A percentile compares a stretch with the other conserved stretches of the same genome.
Conservation (phyloP, 768 basidiomycete species). For the Leucocoprinus birnbaumii region DNA sequence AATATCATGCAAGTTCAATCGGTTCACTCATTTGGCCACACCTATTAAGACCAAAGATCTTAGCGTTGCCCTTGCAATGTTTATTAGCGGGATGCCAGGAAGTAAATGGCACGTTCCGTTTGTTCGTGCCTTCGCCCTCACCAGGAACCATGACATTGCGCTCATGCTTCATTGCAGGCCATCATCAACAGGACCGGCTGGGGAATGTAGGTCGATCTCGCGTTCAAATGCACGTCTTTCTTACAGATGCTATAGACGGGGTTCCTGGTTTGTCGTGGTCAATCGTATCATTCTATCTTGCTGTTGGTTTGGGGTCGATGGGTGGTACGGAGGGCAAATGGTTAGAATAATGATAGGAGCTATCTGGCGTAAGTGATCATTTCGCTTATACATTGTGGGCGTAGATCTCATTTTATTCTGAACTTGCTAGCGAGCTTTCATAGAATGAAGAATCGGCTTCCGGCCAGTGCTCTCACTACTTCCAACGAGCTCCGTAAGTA, state of each 20-base stretch:
- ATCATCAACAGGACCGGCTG: constrained; percentile 5
- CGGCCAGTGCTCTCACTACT: constrained; percentile 1
- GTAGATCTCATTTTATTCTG: not conserved
- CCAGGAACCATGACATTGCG: too few species aligned
- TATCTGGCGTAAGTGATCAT: constrained; percentile 1
- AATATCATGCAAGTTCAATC: not conserved
- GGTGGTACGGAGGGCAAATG: constrained; percentile 9
- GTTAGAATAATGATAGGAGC: constrained; percentile 7
- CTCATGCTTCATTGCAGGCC: not conserved
- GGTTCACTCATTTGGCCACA: not conserved
- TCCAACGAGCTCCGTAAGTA: constrained; percentile 1
- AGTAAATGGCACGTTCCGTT: constrained; percentile 7
- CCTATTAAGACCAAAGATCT: not conserved
- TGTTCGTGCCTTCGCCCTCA: not conserved
- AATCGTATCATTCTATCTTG: constrained; percentile 8
- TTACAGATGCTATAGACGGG: not conserved
- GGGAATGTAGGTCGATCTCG: constrained; percentile 1
- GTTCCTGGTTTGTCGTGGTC: constrained; percentile 6
- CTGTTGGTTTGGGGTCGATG: constrained; percentile 9
- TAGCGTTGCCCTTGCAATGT: constrained; percentile 6
- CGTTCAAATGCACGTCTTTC: not conserved
- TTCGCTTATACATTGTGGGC: not conserved
- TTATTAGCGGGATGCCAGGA: constrained; percentile 1
- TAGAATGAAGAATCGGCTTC: constrained; percentile 3
- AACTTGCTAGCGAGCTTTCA: constrained; percentile 1